Evolutionary conservation across 2,329 filamentous ascomycete species (phyloP), one percentile per base, ranked within the genome.

Genomic region (Diaporthe australafricana): DNA sequence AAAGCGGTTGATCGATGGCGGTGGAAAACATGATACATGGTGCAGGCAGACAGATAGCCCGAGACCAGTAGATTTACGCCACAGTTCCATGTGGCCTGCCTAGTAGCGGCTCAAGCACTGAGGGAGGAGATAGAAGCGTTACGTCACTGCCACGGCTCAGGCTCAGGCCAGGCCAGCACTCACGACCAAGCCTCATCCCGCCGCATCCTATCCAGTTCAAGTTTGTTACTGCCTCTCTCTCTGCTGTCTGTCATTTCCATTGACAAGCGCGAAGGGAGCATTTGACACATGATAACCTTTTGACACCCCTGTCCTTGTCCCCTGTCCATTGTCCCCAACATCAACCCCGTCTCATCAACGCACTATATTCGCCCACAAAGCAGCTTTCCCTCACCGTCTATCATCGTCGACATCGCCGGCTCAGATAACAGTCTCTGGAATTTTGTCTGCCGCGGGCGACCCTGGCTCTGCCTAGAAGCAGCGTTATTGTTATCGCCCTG

Each of bases 201-300:
- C 42, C 40, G 32, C 57, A 9, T 35, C 20, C 56, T 25, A 30
- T 45, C 17, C 42, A 63, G 48, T 63, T 63, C 60, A 63, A 48
- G 56, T 63, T 63, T 63, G 60, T 63, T 35, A 9, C 60, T 16
- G 60, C 27, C 8, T 17, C 9, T 40, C 40, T 48, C 25, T 32
- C 25, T 47, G 27, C 57, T 63, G 57, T 20, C 57, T 63, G 57
- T 63, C 60, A 63, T 48, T 48, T 63, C 60, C 11, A 63, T 48
- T 63, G 60, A 48, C 60, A 63, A 63, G 60, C 60, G 60, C 30
- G 20, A 9, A 25, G 52, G 22, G 20, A 30, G 27, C 6, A 48
- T 30, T 35, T 63, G 42, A 63, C 60, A 63, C 60, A 63, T 63
- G 60, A 63, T 63, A 63, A 48, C 42, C 42, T 17, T 48, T 45